Evolutionary conservation across 192 early-diverging fungal species (phyloP), one percentile per base, ranked within the genome.

Genomic region (Gamsiella multidivaricata): DNA sequence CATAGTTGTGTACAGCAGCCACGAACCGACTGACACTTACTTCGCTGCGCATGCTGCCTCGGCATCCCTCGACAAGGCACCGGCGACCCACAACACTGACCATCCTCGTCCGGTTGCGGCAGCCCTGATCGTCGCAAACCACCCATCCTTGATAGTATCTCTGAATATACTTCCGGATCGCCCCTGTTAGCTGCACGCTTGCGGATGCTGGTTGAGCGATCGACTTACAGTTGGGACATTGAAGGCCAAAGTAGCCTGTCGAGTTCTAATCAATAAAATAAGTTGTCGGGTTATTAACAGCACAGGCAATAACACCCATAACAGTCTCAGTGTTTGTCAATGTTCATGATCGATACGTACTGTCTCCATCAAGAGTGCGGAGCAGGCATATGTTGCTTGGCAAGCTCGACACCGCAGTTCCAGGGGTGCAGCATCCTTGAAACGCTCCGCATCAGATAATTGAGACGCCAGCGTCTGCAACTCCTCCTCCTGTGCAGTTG

Each of bases 111-210:
- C 79, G 56, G 31, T 88, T 85, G 4, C 56, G 69, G 68, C 96
- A 97, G 5, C 83, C 79, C 6, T 86, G 74, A 52, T 97, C 94
- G 59, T 96, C 94, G 82, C 97, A 99, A 29, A 88, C 60, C 36
- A 91, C 67, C 75, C 82, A 87, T 20, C 91, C 87, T n/a, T 90
- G 67, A 74, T 94, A 91, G 81, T 94, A 98, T 46, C 80, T 78
- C 34, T 85, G 80, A 22, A 98, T 88, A 39, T 89, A 80, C 0
- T 42, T 46, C 39, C 94, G 86, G 53, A 98, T 94, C 11, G 81
- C 81, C 10, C 82, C 23, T 9, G 81, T 75, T 17, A 97, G 66
- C 67, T 94, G 95, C 2, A 89, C 83, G 7, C 80, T 61, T 9
- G 96, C 67, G 1, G 84, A 88, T 10, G 83, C 47, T 14, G 61